These are phyloP conservation scores for Fusarium sambucinum DNA, from an alignment of 2,329 filamentous ascomycete species.

Conservation along the genomic window DNA sequence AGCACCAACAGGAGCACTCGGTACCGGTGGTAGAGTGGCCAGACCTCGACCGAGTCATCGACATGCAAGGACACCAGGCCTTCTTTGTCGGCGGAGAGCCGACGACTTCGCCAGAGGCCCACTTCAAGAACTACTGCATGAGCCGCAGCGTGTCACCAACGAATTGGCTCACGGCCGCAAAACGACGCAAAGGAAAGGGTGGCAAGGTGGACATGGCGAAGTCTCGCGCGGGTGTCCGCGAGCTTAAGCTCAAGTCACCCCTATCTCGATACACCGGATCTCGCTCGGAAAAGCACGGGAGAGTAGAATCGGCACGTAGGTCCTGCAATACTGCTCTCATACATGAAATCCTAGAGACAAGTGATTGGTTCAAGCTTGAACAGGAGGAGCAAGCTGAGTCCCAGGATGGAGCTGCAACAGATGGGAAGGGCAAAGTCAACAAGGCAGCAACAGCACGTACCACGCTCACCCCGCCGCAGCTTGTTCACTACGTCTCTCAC, in stretches of 20 bases:
- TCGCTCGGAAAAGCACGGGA: background rate
- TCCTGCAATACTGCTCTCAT: background rate
- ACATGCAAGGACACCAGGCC: background rate
- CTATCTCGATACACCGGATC: background rate
- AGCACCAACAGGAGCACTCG: background rate
- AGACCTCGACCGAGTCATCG: background rate
- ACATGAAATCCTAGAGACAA: background rate
- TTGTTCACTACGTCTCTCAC: background rate
- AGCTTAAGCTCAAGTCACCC: background rate
- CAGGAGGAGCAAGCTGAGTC: no score
- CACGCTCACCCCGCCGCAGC: background rate
- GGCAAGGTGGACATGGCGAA: background rate
- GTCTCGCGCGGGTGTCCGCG: background rate
- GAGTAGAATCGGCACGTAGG: background rate
- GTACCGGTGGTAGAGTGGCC: background rate
- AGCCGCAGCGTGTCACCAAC: background rate
- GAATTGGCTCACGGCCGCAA: background rate
- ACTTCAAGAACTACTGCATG: constrained; percentile 1
- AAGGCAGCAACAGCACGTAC: no score
- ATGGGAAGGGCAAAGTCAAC: no score
- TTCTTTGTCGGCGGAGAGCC: background rate
- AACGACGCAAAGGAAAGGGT: background rate
- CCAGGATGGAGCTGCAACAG: no score
- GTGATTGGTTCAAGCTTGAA: background rate
- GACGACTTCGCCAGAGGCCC: background rate